These are phyloP conservation scores for Paramyrothecium roridum DNA, from an alignment of 2,329 filamentous ascomycete species.

Conservation along the genomic window DNA sequence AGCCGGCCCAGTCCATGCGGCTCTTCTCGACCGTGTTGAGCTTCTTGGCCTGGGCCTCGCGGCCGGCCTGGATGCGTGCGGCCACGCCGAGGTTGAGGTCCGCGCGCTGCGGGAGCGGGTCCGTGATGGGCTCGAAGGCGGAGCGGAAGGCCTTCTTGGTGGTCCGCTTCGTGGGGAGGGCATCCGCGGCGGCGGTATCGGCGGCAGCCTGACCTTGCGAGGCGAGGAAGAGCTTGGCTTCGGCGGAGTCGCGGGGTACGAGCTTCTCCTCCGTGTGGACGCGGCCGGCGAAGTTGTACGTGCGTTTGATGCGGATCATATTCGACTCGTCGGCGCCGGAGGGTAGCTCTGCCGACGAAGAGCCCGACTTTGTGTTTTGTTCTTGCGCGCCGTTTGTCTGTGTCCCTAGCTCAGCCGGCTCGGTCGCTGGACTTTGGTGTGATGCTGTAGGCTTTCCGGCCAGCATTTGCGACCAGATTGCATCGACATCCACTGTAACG, in stretches of 20 bases:
- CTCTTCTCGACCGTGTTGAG: constrained; percentile 71
- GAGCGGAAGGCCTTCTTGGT: constrained; percentile 59
- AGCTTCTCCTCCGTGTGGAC: constrained; percentile 70
- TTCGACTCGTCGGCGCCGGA: constrained; percentile 23
- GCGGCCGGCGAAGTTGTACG: constrained; percentile 73
- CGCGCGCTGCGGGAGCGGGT: constrained; percentile 39
- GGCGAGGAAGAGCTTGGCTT: constrained; percentile 61
- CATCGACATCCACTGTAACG: constrained; percentile 69
- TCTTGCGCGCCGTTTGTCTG: constrained; percentile 1
- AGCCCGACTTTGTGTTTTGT: constrained; percentile 8
- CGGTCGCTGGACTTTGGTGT: constrained; percentile 1
- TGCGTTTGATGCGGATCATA: constrained; percentile 64
- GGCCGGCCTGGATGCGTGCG: constrained; percentile 43
- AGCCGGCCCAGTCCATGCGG: constrained; percentile 70
- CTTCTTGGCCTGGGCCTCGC: constrained; percentile 55
- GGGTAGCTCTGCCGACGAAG: background rate
- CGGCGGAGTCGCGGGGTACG: constrained; percentile 61
- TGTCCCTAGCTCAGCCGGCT: constrained; percentile 4
- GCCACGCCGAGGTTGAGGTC: constrained; percentile 59
- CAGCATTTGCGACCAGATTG: constrained; percentile 66
- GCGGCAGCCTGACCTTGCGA: constrained; percentile 34
- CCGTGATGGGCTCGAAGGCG: constrained; percentile 56
- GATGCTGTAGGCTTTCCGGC: constrained; percentile 26
- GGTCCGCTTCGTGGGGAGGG: constrained; percentile 35
- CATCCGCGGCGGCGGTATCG: constrained; percentile 11